Base-by-base conservation (phyloP, 805 yeast species). In the Metschnikowia proteae region DNA sequence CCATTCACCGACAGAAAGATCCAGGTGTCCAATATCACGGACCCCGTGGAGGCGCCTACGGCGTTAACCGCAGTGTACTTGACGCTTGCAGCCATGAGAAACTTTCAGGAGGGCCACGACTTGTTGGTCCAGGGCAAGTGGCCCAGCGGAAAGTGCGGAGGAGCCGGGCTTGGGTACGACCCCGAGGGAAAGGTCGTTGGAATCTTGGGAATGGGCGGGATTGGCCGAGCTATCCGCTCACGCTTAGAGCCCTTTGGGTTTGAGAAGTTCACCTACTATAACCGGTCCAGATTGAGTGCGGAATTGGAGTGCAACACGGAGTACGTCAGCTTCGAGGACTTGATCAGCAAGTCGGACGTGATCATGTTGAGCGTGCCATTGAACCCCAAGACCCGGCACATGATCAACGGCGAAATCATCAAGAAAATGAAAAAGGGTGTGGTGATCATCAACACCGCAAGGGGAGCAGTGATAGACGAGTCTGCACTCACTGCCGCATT, bases 191-290 rank as follows among this genome's bases (percentile, higher is more conserved):
- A 84, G 61, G 75, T 75, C 17, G 83, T 89, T 23, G 96, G 96
- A 43, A 82, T 89, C 47, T 71, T 86, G 45, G 96, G 96, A 11
- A 76, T 89, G 80, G 96, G 96, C 31, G 96, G 96, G 32, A 88
- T 89, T 67, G 96, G 96, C 41, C 80, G 90, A 50, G 86, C 88
- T 29, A 82, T 89, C 45, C 76, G 88, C 46, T 80, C 82, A 55
- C 78, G 92, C 57, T 74, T 87, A 53, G 67, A 69, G 55, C 91
- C 92, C 6, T 88, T 89, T 66, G 96, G 94, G 3, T 87, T 88
- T 66, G 69, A 66, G 31, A 82, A 80, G 58, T 79, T 86, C 54
- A 65, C 84, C 34, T 89, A 89, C 67, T 78, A 88, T 67, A 89
- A 88, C 71, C 79, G 96, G 57, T 67, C 66, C 43, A 70, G 74